A percentile compares a stretch with the other conserved stretches of the same genome.
phyloP scores from a whole-genome alignment of 176 grass and related monocot genomes.

The Aegilops speltoides region DNA sequence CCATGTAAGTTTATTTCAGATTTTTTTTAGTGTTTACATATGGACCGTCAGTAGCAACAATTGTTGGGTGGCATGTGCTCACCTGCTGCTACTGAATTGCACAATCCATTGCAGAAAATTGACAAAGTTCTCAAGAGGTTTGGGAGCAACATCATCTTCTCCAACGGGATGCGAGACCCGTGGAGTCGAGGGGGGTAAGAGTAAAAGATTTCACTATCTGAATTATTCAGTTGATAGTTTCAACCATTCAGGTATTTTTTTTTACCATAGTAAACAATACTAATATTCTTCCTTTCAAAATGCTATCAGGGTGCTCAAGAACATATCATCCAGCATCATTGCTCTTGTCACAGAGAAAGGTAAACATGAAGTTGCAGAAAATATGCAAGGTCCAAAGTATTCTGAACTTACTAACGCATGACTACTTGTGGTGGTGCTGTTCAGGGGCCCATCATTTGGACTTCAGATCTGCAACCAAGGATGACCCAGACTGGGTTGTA shows the following conservation, averaged over 20 bases:
- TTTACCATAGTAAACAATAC: not conserved
- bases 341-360: constrained; percentile 89
- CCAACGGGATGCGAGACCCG: constrained; percentile 91
- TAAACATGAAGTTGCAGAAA: constrained; percentile 20
- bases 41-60: not conserved
- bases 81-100: not conserved
- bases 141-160: constrained; percentile 97
- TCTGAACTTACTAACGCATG: constrained; percentile 13
- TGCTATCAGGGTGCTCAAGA: constrained; percentile 81
- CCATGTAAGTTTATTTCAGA: constrained; percentile 48
- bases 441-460: constrained; percentile 93
- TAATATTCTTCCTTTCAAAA: not conserved
- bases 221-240: not conserved
- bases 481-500: constrained; percentile 76
- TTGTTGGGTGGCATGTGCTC: not conserved
- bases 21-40: not conserved
- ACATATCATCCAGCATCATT: constrained; percentile 83
- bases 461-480: constrained; percentile 68
- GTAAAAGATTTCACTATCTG: not conserved
- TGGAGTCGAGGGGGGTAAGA: constrained; percentile 92
- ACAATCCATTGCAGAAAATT: constrained; percentile 54
- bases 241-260: not conserved
- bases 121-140: constrained; percentile 77
- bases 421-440: not conserved
- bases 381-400: not conserved